These are phyloP conservation scores for Eucalyptus shirleyi DNA, from an alignment of 345 rosid genomes.

Conservation along the genomic window DNA sequence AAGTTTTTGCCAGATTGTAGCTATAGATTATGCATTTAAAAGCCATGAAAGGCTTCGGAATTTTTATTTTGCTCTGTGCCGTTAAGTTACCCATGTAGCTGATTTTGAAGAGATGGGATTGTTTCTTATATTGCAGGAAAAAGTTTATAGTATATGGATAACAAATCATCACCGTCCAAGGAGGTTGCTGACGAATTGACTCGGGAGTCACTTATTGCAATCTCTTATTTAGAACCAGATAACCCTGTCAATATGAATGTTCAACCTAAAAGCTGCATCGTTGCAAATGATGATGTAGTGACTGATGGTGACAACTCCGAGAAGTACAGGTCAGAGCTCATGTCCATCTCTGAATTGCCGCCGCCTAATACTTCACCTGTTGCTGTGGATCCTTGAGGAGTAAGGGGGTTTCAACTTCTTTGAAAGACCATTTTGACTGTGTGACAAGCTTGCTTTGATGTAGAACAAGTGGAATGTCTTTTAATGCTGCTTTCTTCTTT, in stretches of 20 bases:
- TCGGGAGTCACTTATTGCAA: constrained; percentile 1
- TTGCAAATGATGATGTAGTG: not conserved
- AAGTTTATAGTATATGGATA: not conserved
- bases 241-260: not conserved
- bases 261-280: not conserved
- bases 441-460: not conserved
- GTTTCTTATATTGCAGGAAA: not conserved
- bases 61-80: not conserved
- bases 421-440: not conserved
- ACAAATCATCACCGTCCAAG: not conserved
- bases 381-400: not conserved
- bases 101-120: not conserved
- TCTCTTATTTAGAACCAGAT: not conserved
- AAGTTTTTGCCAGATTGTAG: not conserved
- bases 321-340: constrained; percentile 1
- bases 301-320: not conserved
- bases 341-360: not conserved
- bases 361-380: not conserved
- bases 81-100: not conserved
- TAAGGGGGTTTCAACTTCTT: not conserved
- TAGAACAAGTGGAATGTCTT: not conserved
- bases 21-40: not conserved
- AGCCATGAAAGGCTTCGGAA: not conserved
- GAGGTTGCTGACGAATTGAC: not conserved
- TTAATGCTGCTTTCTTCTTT: not conserved